Evolutionary conservation across 345 rosid species (phyloP).

Genomic region (Rhodamnia rubescens): DNA sequence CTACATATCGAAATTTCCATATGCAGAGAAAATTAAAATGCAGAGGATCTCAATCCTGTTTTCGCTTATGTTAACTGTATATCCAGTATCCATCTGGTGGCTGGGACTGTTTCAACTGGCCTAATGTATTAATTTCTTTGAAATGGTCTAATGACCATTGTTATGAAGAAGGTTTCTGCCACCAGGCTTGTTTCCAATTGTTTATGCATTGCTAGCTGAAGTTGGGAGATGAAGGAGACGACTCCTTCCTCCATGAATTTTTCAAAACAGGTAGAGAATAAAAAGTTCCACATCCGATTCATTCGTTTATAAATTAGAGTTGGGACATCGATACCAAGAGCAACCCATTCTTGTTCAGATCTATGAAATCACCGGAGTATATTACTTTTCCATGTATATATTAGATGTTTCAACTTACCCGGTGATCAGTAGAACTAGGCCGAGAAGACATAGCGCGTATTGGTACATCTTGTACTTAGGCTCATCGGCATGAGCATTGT

Average conservation of each 20-base stretch:
- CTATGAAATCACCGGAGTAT: background rate
- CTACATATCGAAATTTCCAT: background rate
- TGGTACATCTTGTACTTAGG: constrained; percentile 56
- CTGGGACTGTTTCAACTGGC: background rate
- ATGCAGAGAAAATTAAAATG: background rate
- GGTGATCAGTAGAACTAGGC: constrained; percentile 28
- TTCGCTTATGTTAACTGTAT: background rate
- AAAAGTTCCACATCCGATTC: background rate
- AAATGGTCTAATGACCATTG: background rate
- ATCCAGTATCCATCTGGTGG: background rate
- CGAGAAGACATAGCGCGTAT: constrained; percentile 39
- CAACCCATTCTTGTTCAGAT: no score
- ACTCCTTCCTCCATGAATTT: background rate
- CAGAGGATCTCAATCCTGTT: background rate
- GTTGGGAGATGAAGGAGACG: background rate
- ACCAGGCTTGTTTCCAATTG: background rate
- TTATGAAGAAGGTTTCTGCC: background rate
- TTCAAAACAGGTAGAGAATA: background rate
- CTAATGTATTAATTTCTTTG: background rate
- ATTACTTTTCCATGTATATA: background rate
- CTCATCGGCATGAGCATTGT: constrained; percentile 14
- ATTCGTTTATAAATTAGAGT: background rate
- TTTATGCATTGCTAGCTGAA: background rate
- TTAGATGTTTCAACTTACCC: constrained; percentile 28
- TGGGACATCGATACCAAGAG: no score